Evolutionary conservation across 2,329 filamentous ascomycete species (phyloP), one percentile per base, ranked within the genome.

Genomic region (Raffaelea deltoideospora): DNA sequence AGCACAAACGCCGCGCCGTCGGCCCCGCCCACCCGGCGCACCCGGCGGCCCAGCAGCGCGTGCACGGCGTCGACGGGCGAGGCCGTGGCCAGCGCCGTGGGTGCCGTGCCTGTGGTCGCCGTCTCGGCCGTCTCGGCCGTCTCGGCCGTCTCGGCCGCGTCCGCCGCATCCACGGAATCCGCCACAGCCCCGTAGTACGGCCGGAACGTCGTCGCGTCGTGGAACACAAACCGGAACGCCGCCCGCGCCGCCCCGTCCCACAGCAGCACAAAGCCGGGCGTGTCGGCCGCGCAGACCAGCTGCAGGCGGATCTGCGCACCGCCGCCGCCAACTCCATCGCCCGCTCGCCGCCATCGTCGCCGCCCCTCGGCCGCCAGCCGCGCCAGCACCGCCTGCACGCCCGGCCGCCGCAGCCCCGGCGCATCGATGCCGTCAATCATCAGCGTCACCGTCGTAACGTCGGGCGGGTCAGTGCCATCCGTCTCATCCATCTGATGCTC

Each of bases 1-100:
- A 98, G 64, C 38, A 98, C 90, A 51, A 90, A 96, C 6, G 76
- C 78, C 1, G 95, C 83, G 43, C 90, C 90, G 50, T 95, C 88
- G 51, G 86, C 82, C 32, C 90, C 90, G 37, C 85, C 86, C 8
- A 88, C 70, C 30, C 84, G 75, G 35, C 81, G 69, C 18, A 83
- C 76, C 48, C 78, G 85, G 37, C 85, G 75, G 33, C 87, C 86
- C 0, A 96, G 70, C 1, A 95, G 68, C 49, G 83, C 78, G 53
- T 94, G 83, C 13, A 96, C 86, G 43, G 86, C 82, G 53, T 96
- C 86, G 3, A 96, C 85, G 2, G 83, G n/a, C n/a, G n/a, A n/a
- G n/a, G n/a, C n/a, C n/a, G n/a, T n/a, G n/a, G n/a, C n/a, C n/a
- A n/a, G n/a, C n/a, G n/a, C n/a, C n/a, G n/a, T n/a, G n/a, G n/a